phyloP scores from a whole-genome alignment of 495 filamentous ascomycete genomes.

The Rostrohypoxylon terebratum region DNA sequence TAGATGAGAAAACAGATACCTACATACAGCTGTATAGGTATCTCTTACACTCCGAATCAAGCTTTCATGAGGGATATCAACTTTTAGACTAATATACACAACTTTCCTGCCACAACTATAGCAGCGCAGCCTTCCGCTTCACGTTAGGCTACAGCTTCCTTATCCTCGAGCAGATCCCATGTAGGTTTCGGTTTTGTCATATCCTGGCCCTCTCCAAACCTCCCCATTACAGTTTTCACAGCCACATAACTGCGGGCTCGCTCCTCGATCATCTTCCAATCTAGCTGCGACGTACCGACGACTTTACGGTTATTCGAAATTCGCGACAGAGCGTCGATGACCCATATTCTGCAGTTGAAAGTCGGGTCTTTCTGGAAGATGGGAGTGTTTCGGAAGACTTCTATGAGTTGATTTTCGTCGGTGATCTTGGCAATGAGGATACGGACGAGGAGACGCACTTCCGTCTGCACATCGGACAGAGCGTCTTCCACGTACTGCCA shows the following conservation, averaged over 20 bases:
- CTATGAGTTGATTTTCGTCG: constrained; percentile 46
- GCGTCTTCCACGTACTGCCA: constrained; percentile 54
- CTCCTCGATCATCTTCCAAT: constrained; percentile 53
- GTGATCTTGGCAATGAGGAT: constrained; percentile 59
- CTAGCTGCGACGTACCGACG: constrained; percentile 51
- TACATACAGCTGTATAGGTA: no score
- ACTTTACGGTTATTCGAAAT: constrained; percentile 50
- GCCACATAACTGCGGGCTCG: constrained; percentile 50
- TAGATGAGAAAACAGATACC: no score
- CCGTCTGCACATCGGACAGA: constrained; percentile 40
- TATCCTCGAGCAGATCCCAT: constrained; percentile 22
- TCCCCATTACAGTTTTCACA: constrained; percentile 46
- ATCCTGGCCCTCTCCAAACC: constrained; percentile 9
- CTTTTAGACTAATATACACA: not conserved
- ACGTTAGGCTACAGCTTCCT: constrained; percentile 20
- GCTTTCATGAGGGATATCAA: not conserved
- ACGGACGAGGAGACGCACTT: constrained; percentile 57
- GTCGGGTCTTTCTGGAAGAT: constrained; percentile 48
- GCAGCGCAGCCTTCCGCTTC: not conserved
- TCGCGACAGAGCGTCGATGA: constrained; percentile 53
- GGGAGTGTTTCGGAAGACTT: constrained; percentile 51
- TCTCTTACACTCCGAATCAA: not conserved
- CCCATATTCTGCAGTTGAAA: constrained; percentile 61
- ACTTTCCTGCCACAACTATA: not conserved
- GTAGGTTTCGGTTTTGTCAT: constrained; percentile 22